phyloP scores from a whole-genome alignment of 177 flowering plant species.

The Telopea speciosissima region DNA sequence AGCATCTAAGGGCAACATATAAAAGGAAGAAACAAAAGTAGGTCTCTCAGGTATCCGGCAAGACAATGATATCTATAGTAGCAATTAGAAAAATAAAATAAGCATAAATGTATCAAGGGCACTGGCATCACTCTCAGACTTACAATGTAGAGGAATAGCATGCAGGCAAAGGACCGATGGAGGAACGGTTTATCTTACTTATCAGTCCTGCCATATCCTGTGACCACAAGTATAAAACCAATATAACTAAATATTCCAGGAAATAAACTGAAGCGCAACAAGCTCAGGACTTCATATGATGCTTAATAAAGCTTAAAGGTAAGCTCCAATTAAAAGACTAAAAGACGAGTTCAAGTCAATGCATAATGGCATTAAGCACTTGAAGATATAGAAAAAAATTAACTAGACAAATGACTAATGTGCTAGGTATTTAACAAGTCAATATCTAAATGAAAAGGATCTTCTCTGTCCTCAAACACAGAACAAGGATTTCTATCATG shows the following conservation, averaged over 20 bases:
- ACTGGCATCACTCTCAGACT: slow-evolving; percentile 28
- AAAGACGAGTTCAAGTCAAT: not conserved
- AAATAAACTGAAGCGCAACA: not conserved
- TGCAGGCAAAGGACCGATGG: slow-evolving; percentile 64
- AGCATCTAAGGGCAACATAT: not conserved
- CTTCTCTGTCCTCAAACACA: too few species aligned
- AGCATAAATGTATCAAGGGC: not conserved
- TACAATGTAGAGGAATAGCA: slow-evolving; percentile 47
- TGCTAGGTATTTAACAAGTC: not conserved
- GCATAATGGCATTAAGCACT: not conserved
- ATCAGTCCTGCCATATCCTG: slow-evolving; percentile 53
- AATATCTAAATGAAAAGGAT: slow-evolving; percentile 6
- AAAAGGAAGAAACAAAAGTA: not conserved
- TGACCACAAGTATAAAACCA: not conserved
- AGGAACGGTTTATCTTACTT: slow-evolving; percentile 67
- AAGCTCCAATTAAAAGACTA: slow-evolving; percentile 26
- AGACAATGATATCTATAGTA: not conserved
- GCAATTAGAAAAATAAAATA: not conserved
- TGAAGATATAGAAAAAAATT: not conserved
- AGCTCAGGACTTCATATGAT: not conserved
- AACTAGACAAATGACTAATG: too few species aligned
- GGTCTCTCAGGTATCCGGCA: not conserved
- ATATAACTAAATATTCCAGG: not conserved
- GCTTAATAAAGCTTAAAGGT: not conserved
- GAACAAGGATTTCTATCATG: too few species aligned